Percentiles rank a stretch among this genome's conserved stretches.
Evolutionary conservation across 176 grass and related monocot species (phyloP).

Genomic region (Musa acuminata): DNA sequence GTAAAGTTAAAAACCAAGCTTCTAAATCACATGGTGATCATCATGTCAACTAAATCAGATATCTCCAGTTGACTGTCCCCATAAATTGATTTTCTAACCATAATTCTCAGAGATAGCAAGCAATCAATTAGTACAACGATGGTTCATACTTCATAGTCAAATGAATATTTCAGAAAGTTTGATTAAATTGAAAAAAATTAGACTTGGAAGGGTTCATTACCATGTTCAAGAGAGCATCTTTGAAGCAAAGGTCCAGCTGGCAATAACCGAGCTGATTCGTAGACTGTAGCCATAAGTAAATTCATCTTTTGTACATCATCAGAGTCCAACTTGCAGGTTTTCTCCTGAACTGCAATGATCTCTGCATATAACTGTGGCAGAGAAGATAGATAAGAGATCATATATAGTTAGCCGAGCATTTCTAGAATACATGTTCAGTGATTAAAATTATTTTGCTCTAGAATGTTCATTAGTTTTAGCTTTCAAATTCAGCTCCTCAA

Average conservation of each 20-base stretch:
- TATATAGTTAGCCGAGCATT: not conserved
- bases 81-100: too few relatives aligned
- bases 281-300: constrained; percentile 68
- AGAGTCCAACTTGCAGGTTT: constrained; percentile 28
- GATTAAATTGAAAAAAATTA: too few relatives aligned
- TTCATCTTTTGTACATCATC: constrained; percentile 60
- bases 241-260: constrained; percentile 93
- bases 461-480: not conserved
- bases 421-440: not conserved
- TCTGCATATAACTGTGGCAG: constrained; percentile 57
- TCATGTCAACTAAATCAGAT: too few relatives aligned
- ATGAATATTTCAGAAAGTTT: too few relatives aligned
- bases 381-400: constrained; percentile 11
- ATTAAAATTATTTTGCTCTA: not conserved
- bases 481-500: not conserved
- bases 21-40: too few relatives aligned
- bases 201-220: constrained; percentile 21
- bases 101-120: too few relatives aligned
- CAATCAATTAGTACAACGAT: too few relatives aligned
- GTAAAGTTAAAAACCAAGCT: too few relatives aligned
- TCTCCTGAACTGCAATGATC: constrained; percentile 34
- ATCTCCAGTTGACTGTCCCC: too few relatives aligned
- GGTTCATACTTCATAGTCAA: too few relatives aligned
- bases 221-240: constrained; percentile 71
- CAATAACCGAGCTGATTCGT: constrained; percentile 84